Evolutionary conservation across 2,329 filamentous ascomycete species (phyloP).

Genomic region (Aspergillus uvarum): DNA sequence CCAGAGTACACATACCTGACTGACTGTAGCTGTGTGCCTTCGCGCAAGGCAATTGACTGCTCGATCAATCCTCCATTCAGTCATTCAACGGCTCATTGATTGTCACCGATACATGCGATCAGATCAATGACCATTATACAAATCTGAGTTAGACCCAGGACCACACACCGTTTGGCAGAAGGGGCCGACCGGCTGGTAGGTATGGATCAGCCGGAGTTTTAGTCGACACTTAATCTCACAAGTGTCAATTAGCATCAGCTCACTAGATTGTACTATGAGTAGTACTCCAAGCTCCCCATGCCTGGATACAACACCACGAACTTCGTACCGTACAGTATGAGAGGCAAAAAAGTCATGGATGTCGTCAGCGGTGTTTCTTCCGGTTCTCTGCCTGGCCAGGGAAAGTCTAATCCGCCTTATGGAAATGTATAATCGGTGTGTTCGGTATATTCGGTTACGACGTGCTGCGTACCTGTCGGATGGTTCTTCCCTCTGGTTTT

Average conservation of each 20-base stretch:
- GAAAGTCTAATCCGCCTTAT: conserved; percentile 12
- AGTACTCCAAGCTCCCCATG: too few relatives aligned
- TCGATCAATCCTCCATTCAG: neutral
- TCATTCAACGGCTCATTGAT: too few relatives aligned
- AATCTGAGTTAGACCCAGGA: neutral
- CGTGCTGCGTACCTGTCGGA: neutral
- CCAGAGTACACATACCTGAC: too few relatives aligned
- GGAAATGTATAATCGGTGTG: neutral
- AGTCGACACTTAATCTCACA: neutral
- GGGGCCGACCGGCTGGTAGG: neutral
- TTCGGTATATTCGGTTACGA: neutral
- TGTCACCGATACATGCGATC: neutral
- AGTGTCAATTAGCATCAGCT: neutral
- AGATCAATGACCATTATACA: neutral
- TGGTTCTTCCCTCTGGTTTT: neutral
- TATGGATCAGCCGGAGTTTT: neutral
- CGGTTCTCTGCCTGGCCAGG: conserved; percentile 1
- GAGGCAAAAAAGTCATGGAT: neutral
- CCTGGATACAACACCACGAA: too few relatives aligned
- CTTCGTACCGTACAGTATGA: too few relatives aligned
- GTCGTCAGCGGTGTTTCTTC: neutral
- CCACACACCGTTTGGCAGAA: neutral
- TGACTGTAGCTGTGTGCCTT: too few relatives aligned
- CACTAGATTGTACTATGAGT: too few relatives aligned
- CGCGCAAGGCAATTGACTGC: too few relatives aligned